A percentile compares a stretch with the other conserved stretches of the same genome.
These are phyloP conservation scores for Exidia glandulosa DNA, from an alignment of 768 basidiomycete species.

Conservation along the genomic window DNA sequence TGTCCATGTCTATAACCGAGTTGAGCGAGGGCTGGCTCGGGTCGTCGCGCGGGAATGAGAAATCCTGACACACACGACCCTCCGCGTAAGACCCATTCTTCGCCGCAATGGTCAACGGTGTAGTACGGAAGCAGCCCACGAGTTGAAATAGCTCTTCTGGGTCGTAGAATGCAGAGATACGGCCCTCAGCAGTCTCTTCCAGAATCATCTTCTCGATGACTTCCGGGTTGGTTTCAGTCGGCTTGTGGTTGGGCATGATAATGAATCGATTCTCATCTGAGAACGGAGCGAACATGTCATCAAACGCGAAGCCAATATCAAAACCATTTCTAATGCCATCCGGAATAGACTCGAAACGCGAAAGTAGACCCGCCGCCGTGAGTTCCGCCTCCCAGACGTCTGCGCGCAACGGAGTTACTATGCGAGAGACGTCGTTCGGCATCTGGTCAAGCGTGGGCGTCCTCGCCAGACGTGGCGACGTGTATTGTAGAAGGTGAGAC, in stretches of 20 bases:
- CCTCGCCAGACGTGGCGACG: too few species aligned
- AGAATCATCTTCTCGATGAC: not conserved
- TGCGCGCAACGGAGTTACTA: too few species aligned
- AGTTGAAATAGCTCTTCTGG: not conserved
- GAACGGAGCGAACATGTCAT: not conserved
- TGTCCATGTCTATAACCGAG: constrained; percentile 15
- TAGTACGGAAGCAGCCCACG: not conserved
- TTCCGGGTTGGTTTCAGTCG: not conserved
- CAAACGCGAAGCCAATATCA: not conserved
- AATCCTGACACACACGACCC: constrained; percentile 16
- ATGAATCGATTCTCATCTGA: not conserved
- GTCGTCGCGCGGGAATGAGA: constrained; percentile 19
- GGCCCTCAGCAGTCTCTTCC: not conserved
- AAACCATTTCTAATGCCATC: too few species aligned
- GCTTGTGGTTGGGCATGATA: not conserved
- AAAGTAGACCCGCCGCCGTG: too few species aligned
- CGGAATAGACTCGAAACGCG: too few species aligned
- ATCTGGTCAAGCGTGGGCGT: too few species aligned
- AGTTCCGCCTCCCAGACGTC: too few species aligned
- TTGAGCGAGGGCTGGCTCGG: constrained; percentile 20
- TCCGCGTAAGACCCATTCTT: not conserved
- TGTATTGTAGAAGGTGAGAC: too few species aligned
- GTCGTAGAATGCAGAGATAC: not conserved
- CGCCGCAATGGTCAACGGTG: not conserved
- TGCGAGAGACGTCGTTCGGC: too few species aligned